Evolutionary conservation across 1,284 basidiomycete species (phyloP).

Genomic region (Dichomitus squalens): DNA sequence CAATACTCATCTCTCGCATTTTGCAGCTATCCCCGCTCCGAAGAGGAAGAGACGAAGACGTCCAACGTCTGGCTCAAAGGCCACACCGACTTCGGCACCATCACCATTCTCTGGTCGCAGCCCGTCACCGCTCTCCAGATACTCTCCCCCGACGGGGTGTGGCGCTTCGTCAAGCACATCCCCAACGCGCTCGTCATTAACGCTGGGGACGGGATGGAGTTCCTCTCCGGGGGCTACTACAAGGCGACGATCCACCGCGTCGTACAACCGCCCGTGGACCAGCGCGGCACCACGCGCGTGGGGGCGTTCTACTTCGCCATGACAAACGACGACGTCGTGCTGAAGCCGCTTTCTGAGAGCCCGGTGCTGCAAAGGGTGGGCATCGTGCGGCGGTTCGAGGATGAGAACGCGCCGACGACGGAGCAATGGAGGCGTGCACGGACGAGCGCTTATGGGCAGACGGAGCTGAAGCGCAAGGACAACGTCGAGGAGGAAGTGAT

Average conservation of each 20-base stretch:
- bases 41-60: constrained; percentile 56
- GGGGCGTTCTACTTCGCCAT: constrained; percentile 47
- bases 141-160: constrained; percentile 38
- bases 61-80: constrained; percentile 46
- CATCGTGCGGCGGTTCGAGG: constrained; percentile 31
- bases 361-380: constrained; percentile 35
- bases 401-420: constrained; percentile 38
- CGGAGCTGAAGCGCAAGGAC: constrained; percentile 36
- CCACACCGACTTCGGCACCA: constrained; percentile 65
- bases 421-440: constrained; percentile 42
- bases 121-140: constrained; percentile 58
- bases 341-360: constrained; percentile 32
- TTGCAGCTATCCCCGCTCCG: constrained; percentile 43
- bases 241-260: constrained; percentile 47
- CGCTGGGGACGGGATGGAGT: constrained; percentile 45
- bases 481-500: constrained; percentile 46
- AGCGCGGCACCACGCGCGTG: constrained; percentile 43
- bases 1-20: background rate
- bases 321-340: constrained; percentile 33
- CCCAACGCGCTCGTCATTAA: constrained; percentile 60
- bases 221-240: constrained; percentile 47
- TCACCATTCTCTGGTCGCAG: constrained; percentile 63
- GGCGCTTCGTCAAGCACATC: constrained; percentile 63
- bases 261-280: constrained; percentile 50
- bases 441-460: constrained; percentile 40